phyloP scores from a whole-genome alignment of 1,284 basidiomycete genomes.

The Microbotryum scabiosae region DNA sequence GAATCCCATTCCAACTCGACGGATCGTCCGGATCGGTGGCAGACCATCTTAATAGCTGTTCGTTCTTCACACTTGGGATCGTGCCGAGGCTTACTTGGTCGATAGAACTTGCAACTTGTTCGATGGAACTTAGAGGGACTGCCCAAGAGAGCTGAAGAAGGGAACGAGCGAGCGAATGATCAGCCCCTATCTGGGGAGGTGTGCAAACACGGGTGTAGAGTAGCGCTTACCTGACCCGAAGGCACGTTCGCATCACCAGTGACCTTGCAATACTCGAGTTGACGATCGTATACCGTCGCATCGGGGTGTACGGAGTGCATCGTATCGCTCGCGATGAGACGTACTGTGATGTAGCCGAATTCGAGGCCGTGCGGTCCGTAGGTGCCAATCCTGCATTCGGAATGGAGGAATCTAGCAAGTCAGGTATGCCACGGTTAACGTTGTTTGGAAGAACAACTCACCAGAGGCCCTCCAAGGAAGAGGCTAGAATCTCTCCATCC shows the following conservation, averaged over 20 bases:
- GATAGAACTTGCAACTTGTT: not conserved
- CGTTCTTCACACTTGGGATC: conserved; percentile 8
- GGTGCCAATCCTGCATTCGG: conserved; percentile 19
- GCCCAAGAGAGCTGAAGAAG: conserved; percentile 4
- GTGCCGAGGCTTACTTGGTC: not conserved
- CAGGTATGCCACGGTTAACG: too few relatives aligned
- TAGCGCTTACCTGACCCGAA: conserved; percentile 8
- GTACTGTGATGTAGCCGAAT: conserved; percentile 14
- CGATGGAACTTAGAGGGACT: not conserved
- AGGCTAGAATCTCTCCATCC: conserved; percentile 11
- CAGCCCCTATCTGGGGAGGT: not conserved
- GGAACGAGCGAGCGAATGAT: too few relatives aligned
- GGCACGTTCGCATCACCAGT: conserved; percentile 30
- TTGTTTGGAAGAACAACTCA: not conserved
- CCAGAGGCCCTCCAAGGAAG: conserved; percentile 22
- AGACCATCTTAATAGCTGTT: not conserved
- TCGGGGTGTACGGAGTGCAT: too few relatives aligned
- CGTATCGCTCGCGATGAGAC: not conserved
- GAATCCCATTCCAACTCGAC: not conserved
- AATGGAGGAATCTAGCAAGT: too few relatives aligned
- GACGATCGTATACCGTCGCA: not conserved
- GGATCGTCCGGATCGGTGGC: not conserved
- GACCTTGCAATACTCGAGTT: conserved; percentile 20
- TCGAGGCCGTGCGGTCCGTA: conserved; percentile 29
- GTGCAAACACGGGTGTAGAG: conserved; percentile 7